Evolutionary conservation across 768 basidiomycete genomes (phyloP), one percentile per base, ranked within the genome.

Genomic region (Kwoniella mangroviensis): DNA sequence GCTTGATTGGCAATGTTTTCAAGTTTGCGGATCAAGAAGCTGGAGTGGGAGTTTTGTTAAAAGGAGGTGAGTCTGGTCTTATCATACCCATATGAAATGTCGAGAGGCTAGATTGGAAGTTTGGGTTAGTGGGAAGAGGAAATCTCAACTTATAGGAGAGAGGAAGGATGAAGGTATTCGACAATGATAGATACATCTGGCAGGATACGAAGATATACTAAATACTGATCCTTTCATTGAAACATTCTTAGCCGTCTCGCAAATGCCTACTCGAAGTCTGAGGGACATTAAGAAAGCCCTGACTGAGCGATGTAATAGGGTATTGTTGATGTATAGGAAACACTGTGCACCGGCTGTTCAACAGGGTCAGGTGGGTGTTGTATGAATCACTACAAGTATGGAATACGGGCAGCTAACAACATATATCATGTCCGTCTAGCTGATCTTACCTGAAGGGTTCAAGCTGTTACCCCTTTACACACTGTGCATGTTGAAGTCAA

Each of bases 361-460:
- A 4, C 84, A 87, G 0, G 90, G 91, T 5, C 96, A 98, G 86
- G 96, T 94, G 72, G 74, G 86, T 65, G 57, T 41, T 4, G 6
- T 11, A 24, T 0, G 6, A 26, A n/a, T 60, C 21, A 63, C 28
- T 4, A 12, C 34, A 22, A 56, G 7, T 28, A 15, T 6, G 15
- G 22, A 28, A 56, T 22, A 34, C 58, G 34, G 34, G 34, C 34
- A 34, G 34, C 34, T 34, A 34, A 34, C 34, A 34, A 34, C 34
- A 6, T 34, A 34, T 34, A 7, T 34, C 34, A 34, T 34, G 34
- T 34, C 9, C 19, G 22, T 34, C 7, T 34, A 99, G 96, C 84
- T 99, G 71, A 91, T 99, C 70, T 88, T 99, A 26, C 97, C 97
- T 6, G 97, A 98, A 83, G 90, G 91, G 0, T 94, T 94, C 86